Evolutionary conservation across 805 yeast genomes (phyloP).

Genomic region (Kockiozyma suomiensis): DNA sequence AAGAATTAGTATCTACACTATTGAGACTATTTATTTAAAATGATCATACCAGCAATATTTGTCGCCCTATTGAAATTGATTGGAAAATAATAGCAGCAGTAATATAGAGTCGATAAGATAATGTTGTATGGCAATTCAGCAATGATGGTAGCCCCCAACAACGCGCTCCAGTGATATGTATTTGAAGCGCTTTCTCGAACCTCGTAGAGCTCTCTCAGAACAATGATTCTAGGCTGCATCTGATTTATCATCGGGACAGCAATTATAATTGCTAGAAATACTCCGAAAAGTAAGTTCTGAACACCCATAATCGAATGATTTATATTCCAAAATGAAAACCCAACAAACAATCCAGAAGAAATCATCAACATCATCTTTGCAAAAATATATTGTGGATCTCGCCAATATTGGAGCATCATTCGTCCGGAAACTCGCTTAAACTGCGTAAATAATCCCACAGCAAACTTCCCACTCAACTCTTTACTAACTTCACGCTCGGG

Average conservation of each 20-base stretch:
- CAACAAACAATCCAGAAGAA: constrained; percentile 63
- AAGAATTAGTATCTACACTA: background rate
- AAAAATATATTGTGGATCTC: constrained; percentile 64
- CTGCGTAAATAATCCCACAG: constrained; percentile 54
- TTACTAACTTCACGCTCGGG: constrained; percentile 37
- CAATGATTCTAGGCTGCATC: constrained; percentile 60
- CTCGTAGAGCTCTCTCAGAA: constrained; percentile 65
- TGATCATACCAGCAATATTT: constrained; percentile 31
- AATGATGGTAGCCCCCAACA: constrained; percentile 56
- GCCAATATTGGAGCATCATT: constrained; percentile 53
- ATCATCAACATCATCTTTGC: constrained; percentile 58
- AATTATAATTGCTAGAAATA: constrained; percentile 58
- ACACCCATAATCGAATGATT: constrained; percentile 56
- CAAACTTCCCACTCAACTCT: constrained; percentile 42
- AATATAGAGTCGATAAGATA: constrained; percentile 54
- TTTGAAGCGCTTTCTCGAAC: constrained; percentile 71
- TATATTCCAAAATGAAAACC: constrained; percentile 69
- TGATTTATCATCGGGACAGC: constrained; percentile 63
- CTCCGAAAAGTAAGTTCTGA: constrained; percentile 61
- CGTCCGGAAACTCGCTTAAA: constrained; percentile 48
- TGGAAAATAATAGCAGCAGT: constrained; percentile 57
- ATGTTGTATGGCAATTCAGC: constrained; percentile 65
- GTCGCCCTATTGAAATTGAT: constrained; percentile 52
- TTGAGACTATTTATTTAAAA: too few species aligned
- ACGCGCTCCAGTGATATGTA: constrained; percentile 70